phyloP scores from a whole-genome alignment of 2,329 filamentous ascomycete species.

The Neofusicoccum umdonicola region DNA sequence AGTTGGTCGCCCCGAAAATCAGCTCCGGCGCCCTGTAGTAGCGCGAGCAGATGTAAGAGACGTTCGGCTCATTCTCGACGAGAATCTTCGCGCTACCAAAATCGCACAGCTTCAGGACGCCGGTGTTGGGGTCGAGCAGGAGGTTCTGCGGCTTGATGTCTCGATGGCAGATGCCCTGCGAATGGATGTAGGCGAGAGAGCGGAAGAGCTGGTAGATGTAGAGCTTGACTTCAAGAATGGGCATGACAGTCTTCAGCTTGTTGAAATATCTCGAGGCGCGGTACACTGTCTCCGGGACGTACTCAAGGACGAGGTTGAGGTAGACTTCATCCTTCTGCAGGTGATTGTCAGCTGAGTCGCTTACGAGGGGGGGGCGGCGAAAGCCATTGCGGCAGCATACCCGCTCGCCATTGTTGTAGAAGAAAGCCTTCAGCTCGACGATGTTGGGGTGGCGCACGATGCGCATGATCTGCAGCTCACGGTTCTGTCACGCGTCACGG shows the following conservation, averaged over 20 bases:
- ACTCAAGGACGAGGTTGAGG: slow-evolving; percentile 96
- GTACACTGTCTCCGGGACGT: slow-evolving; percentile 97
- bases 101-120: slow-evolving; percentile 95
- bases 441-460: slow-evolving; percentile 99
- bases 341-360: slow-evolving; percentile 30
- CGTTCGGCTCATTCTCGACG: slow-evolving; percentile 97
- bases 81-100: slow-evolving; percentile 99
- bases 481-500: slow-evolving; percentile 63
- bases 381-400: slow-evolving; percentile 54
- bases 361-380: slow-evolving; percentile 5
- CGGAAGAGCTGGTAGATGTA: slow-evolving; percentile 99
- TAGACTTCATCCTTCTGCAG: slow-evolving; percentile 86
- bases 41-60: slow-evolving; percentile 98
- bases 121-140: slow-evolving; percentile 84
- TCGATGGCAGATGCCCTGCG: slow-evolving; percentile 96
- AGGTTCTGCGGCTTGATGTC: slow-evolving; percentile 99
- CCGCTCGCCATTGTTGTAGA: slow-evolving; percentile 97
- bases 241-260: slow-evolving; percentile 99
- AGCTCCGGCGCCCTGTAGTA: slow-evolving; percentile 98
- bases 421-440: slow-evolving; percentile 97
- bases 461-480: slow-evolving; percentile 98
- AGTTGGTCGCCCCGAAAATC: slow-evolving; percentile 98
- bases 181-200: slow-evolving; percentile 97
- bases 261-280: slow-evolving; percentile 98
- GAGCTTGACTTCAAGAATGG: slow-evolving; percentile 96